Conservation (phyloP, 176 grass and related monocot species). For the Triticum dicoccoides region DNA sequence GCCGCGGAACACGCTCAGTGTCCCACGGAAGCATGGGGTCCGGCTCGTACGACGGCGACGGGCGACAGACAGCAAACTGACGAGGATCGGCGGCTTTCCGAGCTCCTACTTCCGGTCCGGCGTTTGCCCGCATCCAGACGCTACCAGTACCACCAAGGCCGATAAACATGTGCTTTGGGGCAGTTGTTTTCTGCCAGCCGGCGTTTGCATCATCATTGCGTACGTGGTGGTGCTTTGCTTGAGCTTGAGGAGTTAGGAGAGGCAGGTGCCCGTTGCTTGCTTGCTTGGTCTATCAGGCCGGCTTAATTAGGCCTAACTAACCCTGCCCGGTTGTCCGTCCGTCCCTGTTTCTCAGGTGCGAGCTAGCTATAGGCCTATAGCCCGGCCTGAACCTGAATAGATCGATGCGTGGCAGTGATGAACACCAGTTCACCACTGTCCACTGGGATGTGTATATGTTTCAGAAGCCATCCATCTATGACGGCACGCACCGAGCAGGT, state of each 20-base stretch:
- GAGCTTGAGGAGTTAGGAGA: slow-evolving; percentile 24
- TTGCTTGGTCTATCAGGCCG: slow-evolving; percentile 22
- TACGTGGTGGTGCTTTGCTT: slow-evolving; percentile 10
- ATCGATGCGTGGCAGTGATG: neutral
- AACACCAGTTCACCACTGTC: too few relatives aligned
- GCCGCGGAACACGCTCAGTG: slow-evolving; percentile 35
- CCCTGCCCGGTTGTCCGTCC: neutral
- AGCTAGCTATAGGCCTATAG: neutral
- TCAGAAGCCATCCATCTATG: neutral
- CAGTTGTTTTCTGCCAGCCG: neutral
- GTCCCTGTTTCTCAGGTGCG: slow-evolving; percentile 14
- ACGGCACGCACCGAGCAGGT: neutral
- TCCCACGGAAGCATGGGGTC: neutral
- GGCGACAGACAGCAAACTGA: slow-evolving; percentile 37
- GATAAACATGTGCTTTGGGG: neutral
- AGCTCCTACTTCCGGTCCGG: neutral
- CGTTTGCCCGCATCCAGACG: neutral
- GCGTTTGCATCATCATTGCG: slow-evolving; percentile 20
- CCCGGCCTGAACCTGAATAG: neutral
- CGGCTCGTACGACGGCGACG: slow-evolving; percentile 1
- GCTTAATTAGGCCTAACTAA: slow-evolving; percentile 17
- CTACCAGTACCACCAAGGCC: neutral
- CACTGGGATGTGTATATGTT: neutral
- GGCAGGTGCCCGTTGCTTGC: slow-evolving; percentile 46
- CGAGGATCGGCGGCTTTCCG: slow-evolving; percentile 2